phyloP scores from a whole-genome alignment of 371 early-diverging fungal species.

The Rhizopus stolonifer region DNA sequence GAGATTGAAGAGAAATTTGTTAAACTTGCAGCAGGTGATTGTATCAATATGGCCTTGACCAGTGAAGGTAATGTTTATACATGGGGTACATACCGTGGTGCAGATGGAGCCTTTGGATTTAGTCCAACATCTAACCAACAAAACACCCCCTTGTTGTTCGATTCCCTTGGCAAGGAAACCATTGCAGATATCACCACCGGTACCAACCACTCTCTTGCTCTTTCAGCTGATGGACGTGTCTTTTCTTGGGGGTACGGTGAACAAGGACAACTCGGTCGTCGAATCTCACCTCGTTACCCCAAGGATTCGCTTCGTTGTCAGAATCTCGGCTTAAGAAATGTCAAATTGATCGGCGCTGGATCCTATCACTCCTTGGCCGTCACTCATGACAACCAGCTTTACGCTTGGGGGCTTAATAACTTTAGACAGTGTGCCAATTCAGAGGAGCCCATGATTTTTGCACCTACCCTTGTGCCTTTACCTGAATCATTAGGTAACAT shows the following conservation, averaged over 20 bases:
- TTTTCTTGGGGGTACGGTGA: constrained; percentile 96
- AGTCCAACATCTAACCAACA: constrained; percentile 67
- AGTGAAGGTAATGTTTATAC: constrained; percentile 84
- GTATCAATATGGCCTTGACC: constrained; percentile 87
- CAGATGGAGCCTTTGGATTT: constrained; percentile 74
- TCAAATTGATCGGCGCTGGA: constrained; percentile 76
- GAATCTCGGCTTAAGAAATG: constrained; percentile 53
- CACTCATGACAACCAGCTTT: constrained; percentile 64
- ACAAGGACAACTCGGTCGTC: constrained; percentile 90
- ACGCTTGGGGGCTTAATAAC: constrained; percentile 95
- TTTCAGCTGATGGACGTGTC: constrained; percentile 73
- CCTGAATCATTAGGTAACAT: constrained; percentile 44
- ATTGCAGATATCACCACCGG: constrained; percentile 87
- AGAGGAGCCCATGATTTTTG: constrained; percentile 34
- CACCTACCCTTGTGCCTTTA: constrained; percentile 54
- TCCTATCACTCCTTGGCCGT: constrained; percentile 87
- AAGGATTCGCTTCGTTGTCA: constrained; percentile 63
- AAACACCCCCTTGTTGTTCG: constrained; percentile 58
- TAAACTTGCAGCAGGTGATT: constrained; percentile 93
- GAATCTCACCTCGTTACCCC: constrained; percentile 68
- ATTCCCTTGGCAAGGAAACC: constrained; percentile 33
- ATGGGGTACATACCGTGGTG: constrained; percentile 93
- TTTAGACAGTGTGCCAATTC: constrained; percentile 81
- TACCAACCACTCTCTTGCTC: constrained; percentile 87
- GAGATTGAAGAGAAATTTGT: constrained; percentile 60